Conservation (phyloP, 2,329 filamentous ascomycete species). For the Penicillium nordicum region DNA sequence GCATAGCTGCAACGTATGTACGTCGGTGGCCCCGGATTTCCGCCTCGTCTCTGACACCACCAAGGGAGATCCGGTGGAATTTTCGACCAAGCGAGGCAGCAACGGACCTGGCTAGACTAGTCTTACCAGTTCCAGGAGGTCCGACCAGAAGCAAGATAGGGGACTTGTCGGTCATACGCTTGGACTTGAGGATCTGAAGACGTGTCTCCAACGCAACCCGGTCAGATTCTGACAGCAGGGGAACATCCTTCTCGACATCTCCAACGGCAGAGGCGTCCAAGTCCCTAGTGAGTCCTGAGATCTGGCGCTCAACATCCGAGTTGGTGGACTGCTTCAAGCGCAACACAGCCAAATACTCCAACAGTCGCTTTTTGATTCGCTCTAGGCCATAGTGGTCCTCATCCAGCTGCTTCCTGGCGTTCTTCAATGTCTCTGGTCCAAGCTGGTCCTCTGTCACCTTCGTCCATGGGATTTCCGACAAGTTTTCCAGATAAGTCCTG, state of each 20-base stretch:
- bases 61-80: slow-evolving; percentile 94
- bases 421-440: slow-evolving; percentile 71
- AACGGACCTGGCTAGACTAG: slow-evolving; percentile 87
- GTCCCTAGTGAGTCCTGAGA: slow-evolving; percentile 54
- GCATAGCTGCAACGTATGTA: slow-evolving; percentile 99
- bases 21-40: slow-evolving; percentile 93
- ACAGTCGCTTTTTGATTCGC: slow-evolving; percentile 91
- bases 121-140: slow-evolving; percentile 93
- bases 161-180: slow-evolving; percentile 88
- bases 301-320: slow-evolving; percentile 73
- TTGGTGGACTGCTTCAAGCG: slow-evolving; percentile 92
- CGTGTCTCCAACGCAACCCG: slow-evolving; percentile 56
- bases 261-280: slow-evolving; percentile 34
- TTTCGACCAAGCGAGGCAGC: slow-evolving; percentile 88
- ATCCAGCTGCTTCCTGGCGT: slow-evolving; percentile 84
- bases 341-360: slow-evolving; percentile 95
- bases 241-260: slow-evolving; percentile 58
- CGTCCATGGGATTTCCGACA: slow-evolving; percentile 92
- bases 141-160: slow-evolving; percentile 91
- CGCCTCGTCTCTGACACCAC: slow-evolving; percentile 91
- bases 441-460: slow-evolving; percentile 80
- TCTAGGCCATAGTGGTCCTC: slow-evolving; percentile 95
- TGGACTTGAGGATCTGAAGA: slow-evolving; percentile 71
- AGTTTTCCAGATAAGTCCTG: slow-evolving; percentile 86
- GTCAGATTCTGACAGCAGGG: slow-evolving; percentile 46